These are phyloP conservation scores for Penicillium arizonense DNA, from an alignment of 495 filamentous ascomycete genomes.

Conservation along the genomic window DNA sequence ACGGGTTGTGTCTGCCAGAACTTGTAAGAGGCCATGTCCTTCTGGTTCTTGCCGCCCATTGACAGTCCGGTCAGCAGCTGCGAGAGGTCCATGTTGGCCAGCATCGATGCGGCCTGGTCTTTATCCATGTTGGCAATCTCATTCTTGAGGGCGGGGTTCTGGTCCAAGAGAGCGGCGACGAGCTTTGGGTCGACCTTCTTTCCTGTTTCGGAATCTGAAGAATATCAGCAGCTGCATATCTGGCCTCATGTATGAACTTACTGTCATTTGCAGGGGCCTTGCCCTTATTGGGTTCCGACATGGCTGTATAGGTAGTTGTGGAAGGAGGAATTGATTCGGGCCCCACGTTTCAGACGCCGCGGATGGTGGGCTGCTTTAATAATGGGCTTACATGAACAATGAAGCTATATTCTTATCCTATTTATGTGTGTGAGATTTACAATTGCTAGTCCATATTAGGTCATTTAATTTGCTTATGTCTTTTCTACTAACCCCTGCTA, in stretches of 20 bases:
- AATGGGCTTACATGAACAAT: no score
- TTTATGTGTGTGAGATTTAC: no score
- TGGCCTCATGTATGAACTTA: neutral
- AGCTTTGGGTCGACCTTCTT: slow-evolving; percentile 42
- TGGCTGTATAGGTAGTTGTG: slow-evolving; percentile 15
- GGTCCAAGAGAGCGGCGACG: slow-evolving; percentile 43
- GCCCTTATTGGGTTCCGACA: slow-evolving; percentile 45
- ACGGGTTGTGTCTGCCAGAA: slow-evolving; percentile 99
- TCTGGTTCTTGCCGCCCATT: slow-evolving; percentile 76
- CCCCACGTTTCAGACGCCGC: slow-evolving; percentile 34
- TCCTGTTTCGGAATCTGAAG: slow-evolving; percentile 21
- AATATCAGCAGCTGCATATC: slow-evolving; percentile 8
- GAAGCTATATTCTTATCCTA: no score
- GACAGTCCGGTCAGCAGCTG: slow-evolving; percentile 81
- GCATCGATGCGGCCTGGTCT: slow-evolving; percentile 54
- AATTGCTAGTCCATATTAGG: no score
- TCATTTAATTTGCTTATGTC: no score
- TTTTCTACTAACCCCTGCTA: no score
- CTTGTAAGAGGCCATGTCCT: slow-evolving; percentile 95
- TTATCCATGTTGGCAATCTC: slow-evolving; percentile 46
- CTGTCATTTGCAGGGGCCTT: slow-evolving; percentile 30
- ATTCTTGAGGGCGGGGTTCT: slow-evolving; percentile 50
- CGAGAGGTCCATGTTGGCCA: slow-evolving; percentile 71
- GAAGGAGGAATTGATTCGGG: slow-evolving; percentile 21
- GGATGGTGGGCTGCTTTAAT: slow-evolving; percentile 10